Conservation (phyloP, 768 basidiomycete species). For the Lactifluus subvellereus region DNA sequence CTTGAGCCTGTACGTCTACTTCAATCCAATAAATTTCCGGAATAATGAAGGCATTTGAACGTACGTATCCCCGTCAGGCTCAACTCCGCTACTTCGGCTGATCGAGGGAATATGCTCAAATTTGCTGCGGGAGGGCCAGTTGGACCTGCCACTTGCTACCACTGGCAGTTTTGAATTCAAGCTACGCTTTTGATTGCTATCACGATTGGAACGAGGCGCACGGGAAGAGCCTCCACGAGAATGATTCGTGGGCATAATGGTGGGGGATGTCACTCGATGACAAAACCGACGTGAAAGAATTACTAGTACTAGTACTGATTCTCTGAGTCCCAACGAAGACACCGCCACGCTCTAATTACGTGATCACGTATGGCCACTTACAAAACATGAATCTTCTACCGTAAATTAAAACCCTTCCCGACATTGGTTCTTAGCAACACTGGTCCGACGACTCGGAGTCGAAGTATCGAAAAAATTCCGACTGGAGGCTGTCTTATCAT, state of each 20-base stretch:
- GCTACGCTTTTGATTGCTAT: background rate
- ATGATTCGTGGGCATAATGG: conserved; percentile 7
- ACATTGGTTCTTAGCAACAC: background rate
- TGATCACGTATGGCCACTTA: too few species aligned
- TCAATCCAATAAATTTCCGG: conserved; percentile 2
- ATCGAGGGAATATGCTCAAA: conserved; percentile 59
- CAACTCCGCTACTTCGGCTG: conserved; percentile 70
- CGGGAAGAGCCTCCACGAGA: conserved; percentile 1
- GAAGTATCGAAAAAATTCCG: background rate
- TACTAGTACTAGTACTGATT: too few species aligned
- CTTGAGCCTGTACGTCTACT: conserved; percentile 49
- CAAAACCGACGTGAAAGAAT: background rate
- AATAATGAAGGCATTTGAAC: conserved; percentile 26
- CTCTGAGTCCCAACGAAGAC: too few species aligned
- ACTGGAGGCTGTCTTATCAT: background rate
- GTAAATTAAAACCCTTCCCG: too few species aligned
- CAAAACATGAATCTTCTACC: background rate
- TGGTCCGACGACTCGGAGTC: background rate
- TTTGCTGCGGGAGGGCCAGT: background rate
- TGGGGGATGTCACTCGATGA: background rate
- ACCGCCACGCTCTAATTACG: background rate
- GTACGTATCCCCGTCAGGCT: conserved; percentile 71
- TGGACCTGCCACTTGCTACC: background rate
- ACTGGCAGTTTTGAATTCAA: background rate
- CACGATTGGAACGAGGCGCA: background rate